Evolutionary conservation across 495 filamentous ascomycete species (phyloP).

Genomic region (Elasticomyces elasticus): DNA sequence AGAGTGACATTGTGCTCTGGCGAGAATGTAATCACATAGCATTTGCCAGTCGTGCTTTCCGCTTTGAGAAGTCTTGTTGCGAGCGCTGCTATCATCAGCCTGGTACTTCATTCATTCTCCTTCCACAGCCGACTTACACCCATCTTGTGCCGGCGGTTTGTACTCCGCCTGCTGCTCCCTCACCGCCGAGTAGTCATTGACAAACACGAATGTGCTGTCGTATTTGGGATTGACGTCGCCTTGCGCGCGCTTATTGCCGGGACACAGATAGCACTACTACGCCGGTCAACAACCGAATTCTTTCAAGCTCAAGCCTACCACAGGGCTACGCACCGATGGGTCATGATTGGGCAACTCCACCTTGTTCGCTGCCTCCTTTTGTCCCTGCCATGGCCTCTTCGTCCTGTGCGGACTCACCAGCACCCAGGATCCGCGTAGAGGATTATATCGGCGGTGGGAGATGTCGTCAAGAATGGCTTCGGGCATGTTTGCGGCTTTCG

Average conservation of each 20-base stretch:
- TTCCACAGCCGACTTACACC: constrained; percentile 34
- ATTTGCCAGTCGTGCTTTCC: constrained; percentile 84
- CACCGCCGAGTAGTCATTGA: constrained; percentile 96
- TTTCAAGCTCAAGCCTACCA: neutral
- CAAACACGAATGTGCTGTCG: constrained; percentile 79
- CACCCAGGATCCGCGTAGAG: constrained; percentile 77
- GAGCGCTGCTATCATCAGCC: constrained; percentile 41
- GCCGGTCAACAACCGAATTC: constrained; percentile 3
- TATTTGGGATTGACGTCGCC: constrained; percentile 85
- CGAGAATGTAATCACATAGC: constrained; percentile 93
- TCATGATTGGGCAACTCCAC: constrained; percentile 72
- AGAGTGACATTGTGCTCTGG: constrained; percentile 83
- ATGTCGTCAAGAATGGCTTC: constrained; percentile 85
- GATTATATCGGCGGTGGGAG: constrained; percentile 90
- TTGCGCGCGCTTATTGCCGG: constrained; percentile 82
- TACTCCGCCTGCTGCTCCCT: constrained; percentile 82
- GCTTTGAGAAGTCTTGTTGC: constrained; percentile 74
- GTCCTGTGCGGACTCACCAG: constrained; percentile 92
- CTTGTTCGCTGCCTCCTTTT: constrained; percentile 74
- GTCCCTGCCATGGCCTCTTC: constrained; percentile 97
- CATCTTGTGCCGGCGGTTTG: constrained; percentile 39
- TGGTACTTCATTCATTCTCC: neutral
- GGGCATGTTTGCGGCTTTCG: constrained; percentile 37
- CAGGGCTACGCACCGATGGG: constrained; percentile 43
- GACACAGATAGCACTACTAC: constrained; percentile 78